Base-by-base conservation (phyloP, 768 basidiomycete genomes). In the Tremella fuciformis region DNA sequence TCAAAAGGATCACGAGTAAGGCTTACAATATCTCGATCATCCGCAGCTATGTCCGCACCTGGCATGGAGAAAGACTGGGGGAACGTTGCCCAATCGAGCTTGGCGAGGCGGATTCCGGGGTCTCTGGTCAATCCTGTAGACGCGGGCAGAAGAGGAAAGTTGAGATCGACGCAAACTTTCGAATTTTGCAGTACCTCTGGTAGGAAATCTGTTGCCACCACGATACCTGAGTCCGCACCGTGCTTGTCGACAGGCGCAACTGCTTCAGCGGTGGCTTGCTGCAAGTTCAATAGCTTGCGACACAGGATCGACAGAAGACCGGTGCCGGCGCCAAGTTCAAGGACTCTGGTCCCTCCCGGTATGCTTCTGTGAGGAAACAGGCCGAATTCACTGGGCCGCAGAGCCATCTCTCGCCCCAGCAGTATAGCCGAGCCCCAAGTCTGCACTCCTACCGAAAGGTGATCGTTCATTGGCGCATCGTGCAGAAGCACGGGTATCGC, bases 341-440 rank as follows among this genome's bases (percentile, higher is more conserved):
- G 55, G 15, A 77, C 57, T 13, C 70, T 56, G 4, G 69, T 62
- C 3, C 62, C 64, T 0, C 24, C 21, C 8, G 50, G 9, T 4
- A 21, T 19, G 34, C 21, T 19, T 42, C 29, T 15, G 16, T 21
- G 22, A 1, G 41, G 48, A 50, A 59, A 63, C 4, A 74, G 49
- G n/a, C 64, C 73, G 51, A 69, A 71, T 1, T 62, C 60, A 4
- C 26, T 37, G 3, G 75, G 75, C 9, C 63, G 52, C 1, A 65
- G 53, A 0, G 76, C 70, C 55, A 75, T 64, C 48, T 69, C 58
- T 40, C 74, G 48, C 13, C 76, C 74, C 1, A 77, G 59, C 3
- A 77, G 59, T n/a, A 77, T 77, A 9, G 71, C 70, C 21, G 63
- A 66, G 0, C 76, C 76, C 76, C 76, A 77, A 3, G 76, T 77